Base-by-base conservation (phyloP, 2,329 filamentous ascomycete genomes). In the Pseudogymnoascus destructans region DNA sequence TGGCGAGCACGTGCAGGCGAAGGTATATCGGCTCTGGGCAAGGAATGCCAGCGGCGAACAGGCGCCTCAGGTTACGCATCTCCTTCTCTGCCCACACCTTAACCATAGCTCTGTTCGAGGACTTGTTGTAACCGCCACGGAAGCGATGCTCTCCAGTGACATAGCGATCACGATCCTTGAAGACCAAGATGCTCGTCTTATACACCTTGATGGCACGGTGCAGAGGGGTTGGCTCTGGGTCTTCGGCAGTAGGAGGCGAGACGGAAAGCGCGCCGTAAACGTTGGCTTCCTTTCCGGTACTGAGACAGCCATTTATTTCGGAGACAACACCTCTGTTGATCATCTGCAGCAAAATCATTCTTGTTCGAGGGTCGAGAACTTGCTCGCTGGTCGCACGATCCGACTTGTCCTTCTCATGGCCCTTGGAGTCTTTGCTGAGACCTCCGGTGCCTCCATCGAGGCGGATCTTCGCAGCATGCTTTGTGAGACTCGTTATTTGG, bases 81-180 rank as follows among this genome's bases (percentile, higher is more conserved):
- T 98, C 93, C 74, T 98, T 98, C 74, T 98, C 92, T 0, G 95
- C 95, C 93, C 93, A 98, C 21, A 96, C 78, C 72, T 95, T 95
- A 64, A 98, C 92, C 92, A 97, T 97, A 64, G 92, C 90, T 55
- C 91, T 82, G 74, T 90, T 95, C 73, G 90, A 95, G 64, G 87
- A 87, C 76, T 96, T 97, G 73, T 92, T 93, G 70, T 92, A 93
- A 55, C 92, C 92, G 61, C 84, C 79, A 65, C 89, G 82, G 77
- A 98, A 98, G 21, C 93, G 80, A 73, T 91, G 90, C 73, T 98
- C 93, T 64, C 93, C 93, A 0, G 86, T 87, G 62, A 98, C 93
- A 72, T 98, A 98, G 67, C 90, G 86, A 73, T 96, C 91, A 60
- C 93, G 82, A 73, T 98, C 93, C 74, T 97, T 97, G 82, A 98